A percentile compares a stretch with the other conserved stretches of the same genome.
These are phyloP conservation scores for Yamadazyma pseudoaaseri DNA, from an alignment of 1,139 yeast species.

Conservation along the genomic window DNA sequence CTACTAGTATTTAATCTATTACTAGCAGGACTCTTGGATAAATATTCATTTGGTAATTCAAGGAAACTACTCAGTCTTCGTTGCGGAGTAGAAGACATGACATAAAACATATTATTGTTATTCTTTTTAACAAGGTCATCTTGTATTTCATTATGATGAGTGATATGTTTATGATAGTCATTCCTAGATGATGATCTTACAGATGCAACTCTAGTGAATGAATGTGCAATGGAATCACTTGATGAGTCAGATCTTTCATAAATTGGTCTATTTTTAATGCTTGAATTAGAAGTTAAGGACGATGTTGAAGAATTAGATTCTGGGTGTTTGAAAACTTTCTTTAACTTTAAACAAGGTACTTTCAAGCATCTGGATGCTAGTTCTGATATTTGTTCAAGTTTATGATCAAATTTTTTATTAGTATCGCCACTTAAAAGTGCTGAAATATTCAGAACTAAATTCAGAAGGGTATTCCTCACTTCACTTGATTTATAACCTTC, in stretches of 20 bases:
- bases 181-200: conserved; percentile 34
- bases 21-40: conserved; percentile 11
- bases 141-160: conserved; percentile 24
- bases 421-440: conserved; percentile 9
- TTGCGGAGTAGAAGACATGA: conserved; percentile 2
- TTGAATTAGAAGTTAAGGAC: conserved; percentile 9
- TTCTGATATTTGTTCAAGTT: conserved; percentile 48
- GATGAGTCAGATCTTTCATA: conserved; percentile 15
- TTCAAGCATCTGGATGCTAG: conserved; percentile 63
- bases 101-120: conserved; percentile 20
- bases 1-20: conserved; percentile 7
- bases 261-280: conserved; percentile 2
- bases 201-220: conserved; percentile 36
- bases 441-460: conserved; percentile 35
- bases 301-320: conserved; percentile 11
- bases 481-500: conserved; percentile 58
- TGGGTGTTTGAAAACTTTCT: conserved; percentile 8
- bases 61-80: conserved; percentile 20
- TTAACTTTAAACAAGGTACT: conserved; percentile 52
- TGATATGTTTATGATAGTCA: conserved; percentile 39
- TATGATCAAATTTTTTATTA: conserved; percentile 5
- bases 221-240: conserved; percentile 24
- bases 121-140: conserved; percentile 15
- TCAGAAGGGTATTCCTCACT: conserved; percentile 48
- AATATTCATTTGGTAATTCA: conserved; percentile 37